Percentiles rank a stretch among this genome's conserved stretches.
phyloP scores from a whole-genome alignment of 1,284 basidiomycete genomes.

The Garcileccinum viscosum region DNA sequence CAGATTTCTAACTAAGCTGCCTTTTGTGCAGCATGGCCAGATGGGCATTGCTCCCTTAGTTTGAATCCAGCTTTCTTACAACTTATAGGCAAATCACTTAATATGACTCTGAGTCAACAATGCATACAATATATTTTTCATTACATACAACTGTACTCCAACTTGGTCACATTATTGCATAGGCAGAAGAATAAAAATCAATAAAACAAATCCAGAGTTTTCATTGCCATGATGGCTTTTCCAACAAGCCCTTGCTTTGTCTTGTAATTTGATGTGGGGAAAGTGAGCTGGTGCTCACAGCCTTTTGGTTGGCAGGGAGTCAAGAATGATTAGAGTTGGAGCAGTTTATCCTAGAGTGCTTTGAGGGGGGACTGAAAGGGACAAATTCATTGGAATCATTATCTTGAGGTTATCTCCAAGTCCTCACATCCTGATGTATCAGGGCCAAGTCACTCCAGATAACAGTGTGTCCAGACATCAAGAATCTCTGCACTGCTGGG shows the following conservation, averaged over 20 bases:
- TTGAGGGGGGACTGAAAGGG: background rate
- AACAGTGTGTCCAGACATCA: background rate
- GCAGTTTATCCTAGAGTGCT: background rate
- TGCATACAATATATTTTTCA: too few species aligned
- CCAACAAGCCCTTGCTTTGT: background rate
- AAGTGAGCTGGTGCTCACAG: background rate
- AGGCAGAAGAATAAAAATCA: too few species aligned
- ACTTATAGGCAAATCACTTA: too few species aligned
- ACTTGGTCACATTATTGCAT: too few species aligned
- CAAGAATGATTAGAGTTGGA: background rate
- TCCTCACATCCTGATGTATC: background rate
- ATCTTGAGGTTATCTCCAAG: background rate
- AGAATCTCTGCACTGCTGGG: background rate
- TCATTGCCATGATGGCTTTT: background rate
- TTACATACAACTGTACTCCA: background rate
- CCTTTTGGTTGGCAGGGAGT: background rate
- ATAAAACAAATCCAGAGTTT: too few species aligned
- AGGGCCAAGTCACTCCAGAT: background rate
- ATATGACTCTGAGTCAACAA: too few species aligned
- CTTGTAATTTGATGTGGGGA: background rate
- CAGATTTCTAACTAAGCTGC: too few species aligned
- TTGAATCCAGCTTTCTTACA: too few species aligned
- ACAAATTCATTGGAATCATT: background rate
- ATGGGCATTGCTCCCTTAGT: too few species aligned
- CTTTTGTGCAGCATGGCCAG: too few species aligned